A percentile compares a stretch with the other conserved stretches of the same genome.
These are phyloP conservation scores for Senecio squalidus DNA, from an alignment of 140 eudicot species.

Conservation along the genomic window DNA sequence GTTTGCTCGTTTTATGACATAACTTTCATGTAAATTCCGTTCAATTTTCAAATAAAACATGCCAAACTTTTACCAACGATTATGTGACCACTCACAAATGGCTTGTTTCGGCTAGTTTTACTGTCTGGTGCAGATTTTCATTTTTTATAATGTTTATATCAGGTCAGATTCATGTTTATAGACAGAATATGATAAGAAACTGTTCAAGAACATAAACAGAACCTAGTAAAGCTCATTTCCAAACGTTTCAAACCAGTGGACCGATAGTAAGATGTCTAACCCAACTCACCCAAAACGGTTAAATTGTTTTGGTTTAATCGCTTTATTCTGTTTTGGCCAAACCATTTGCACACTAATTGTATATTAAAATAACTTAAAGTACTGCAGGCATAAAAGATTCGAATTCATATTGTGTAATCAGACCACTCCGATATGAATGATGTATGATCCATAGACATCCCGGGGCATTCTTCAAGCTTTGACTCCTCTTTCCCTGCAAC, in stretches of 20 bases:
- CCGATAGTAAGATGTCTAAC: neutral
- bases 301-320: neutral
- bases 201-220: neutral
- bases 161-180: too few relatives aligned
- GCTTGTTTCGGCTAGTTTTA: too few relatives aligned
- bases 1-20: too few relatives aligned
- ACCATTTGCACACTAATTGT: neutral
- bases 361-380: neutral
- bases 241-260: neutral
- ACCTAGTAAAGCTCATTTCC: neutral
- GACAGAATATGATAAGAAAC: too few relatives aligned
- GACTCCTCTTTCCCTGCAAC: constrained; percentile 68
- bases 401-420: constrained; percentile 48
- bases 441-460: constrained; percentile 86
- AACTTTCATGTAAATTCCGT: too few relatives aligned
- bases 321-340: neutral
- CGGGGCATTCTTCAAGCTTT: constrained; percentile 59
- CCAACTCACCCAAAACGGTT: neutral
- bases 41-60: too few relatives aligned
- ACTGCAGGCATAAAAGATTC: neutral
- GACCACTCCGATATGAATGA: constrained; percentile 77
- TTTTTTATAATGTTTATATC: too few relatives aligned
- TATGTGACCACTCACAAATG: too few relatives aligned
- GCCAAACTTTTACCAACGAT: too few relatives aligned
- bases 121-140: too few relatives aligned